Conservation (phyloP, 768 basidiomycete genomes). For the Atractiella rhizophila region DNA sequence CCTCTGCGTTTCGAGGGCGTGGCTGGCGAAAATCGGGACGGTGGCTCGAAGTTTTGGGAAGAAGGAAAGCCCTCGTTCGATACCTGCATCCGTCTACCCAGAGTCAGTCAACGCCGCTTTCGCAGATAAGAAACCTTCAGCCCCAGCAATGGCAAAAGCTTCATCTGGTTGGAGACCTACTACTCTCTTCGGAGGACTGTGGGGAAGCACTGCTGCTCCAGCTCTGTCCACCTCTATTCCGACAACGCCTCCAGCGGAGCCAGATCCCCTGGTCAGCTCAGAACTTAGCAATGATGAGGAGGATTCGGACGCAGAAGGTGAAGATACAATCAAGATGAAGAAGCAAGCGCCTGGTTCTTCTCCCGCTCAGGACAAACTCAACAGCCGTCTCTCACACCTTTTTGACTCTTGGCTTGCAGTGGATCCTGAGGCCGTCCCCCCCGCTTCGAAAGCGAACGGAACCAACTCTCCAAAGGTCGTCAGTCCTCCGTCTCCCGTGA, state of each 20-base stretch:
- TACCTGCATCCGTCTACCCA: background rate
- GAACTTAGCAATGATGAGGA: background rate
- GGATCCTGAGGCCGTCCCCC: too few relatives aligned
- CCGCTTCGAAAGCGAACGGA: background rate
- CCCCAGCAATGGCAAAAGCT: background rate
- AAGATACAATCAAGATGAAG: constrained; percentile 11
- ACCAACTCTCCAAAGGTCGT: too few relatives aligned
- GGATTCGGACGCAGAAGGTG: constrained; percentile 28
- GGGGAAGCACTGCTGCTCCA: background rate
- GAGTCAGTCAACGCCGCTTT: constrained; percentile 27
- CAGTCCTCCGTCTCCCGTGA: too few relatives aligned
- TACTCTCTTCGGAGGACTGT: constrained; percentile 5
- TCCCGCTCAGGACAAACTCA: background rate
- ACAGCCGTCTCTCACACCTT: too few relatives aligned
- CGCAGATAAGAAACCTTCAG: constrained; percentile 29
- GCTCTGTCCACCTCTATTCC: background rate
- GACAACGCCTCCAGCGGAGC: background rate
- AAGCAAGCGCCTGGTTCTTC: background rate
- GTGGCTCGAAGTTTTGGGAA: constrained; percentile 7
- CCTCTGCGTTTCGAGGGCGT: background rate
- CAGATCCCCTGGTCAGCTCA: background rate
- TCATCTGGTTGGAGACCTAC: constrained; percentile 6
- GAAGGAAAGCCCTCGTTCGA: constrained; percentile 1
- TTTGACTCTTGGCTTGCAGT: too few relatives aligned
- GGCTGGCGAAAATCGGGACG: constrained; percentile 2